phyloP scores from a whole-genome alignment of 2,329 filamentous ascomycete genomes.

The Fonsecaea multimorphosa region DNA sequence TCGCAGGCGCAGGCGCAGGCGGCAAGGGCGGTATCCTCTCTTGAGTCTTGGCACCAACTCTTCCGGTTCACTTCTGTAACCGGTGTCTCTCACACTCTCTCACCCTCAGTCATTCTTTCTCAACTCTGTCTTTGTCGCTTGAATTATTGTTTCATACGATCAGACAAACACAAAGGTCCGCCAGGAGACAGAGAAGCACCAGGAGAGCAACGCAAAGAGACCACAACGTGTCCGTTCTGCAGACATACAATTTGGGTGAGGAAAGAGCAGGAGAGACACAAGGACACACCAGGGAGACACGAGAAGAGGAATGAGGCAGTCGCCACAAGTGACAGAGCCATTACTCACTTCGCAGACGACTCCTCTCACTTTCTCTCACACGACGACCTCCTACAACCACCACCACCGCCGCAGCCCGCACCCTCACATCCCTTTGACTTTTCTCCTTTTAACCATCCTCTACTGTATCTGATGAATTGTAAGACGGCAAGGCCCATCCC shows the following conservation, averaged over 20 bases:
- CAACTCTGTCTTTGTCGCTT: background rate
- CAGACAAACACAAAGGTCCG: background rate
- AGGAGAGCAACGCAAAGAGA: background rate
- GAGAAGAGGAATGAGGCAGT: slow-evolving; percentile 2
- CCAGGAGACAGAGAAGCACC: background rate
- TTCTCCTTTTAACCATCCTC: background rate
- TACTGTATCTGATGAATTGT: slow-evolving; percentile 9
- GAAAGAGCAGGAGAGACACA: slow-evolving; percentile 1
- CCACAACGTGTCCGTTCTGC: background rate
- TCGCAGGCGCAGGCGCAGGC: slow-evolving; percentile 31
- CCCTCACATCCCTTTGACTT: slow-evolving; percentile 6
- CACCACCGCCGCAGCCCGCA: background rate
- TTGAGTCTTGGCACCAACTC: slow-evolving; percentile 14
- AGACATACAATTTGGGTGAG: background rate
- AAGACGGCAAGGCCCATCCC: background rate
- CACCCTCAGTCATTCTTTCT: background rate
- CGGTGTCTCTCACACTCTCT: background rate
- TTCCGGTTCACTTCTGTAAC: slow-evolving; percentile 8
- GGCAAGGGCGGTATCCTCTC: slow-evolving; percentile 14
- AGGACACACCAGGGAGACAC: background rate
- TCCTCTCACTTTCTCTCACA: background rate
- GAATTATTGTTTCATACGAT: background rate
- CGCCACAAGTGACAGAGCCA: slow-evolving; percentile 7
- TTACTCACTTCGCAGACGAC: background rate
- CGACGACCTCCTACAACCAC: background rate